Evolutionary conservation across 495 filamentous ascomycete species (phyloP).

Genomic region (Jackrogersella multiformis): DNA sequence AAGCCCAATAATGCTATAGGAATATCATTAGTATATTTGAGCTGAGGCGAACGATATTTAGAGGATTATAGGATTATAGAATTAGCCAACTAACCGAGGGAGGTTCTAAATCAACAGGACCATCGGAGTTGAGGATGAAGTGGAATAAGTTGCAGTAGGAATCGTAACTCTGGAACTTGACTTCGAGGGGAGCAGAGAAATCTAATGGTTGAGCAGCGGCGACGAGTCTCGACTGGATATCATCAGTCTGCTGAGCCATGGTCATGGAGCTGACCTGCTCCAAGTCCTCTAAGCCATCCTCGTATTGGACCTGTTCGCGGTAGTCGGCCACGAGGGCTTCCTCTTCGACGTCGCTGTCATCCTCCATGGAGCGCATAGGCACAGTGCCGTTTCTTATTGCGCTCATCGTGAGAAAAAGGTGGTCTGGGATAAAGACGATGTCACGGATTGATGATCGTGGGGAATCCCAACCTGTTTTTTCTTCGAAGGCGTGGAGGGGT

Average conservation of each 20-base stretch:
- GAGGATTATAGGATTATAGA: too few species aligned
- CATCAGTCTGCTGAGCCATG: constrained; percentile 68
- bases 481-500: constrained; percentile 37
- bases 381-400: constrained; percentile 61
- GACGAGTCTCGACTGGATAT: constrained; percentile 88
- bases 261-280: constrained; percentile 66
- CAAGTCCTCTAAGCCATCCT: constrained; percentile 82
- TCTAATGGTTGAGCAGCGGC: constrained; percentile 94
- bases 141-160: constrained; percentile 99
- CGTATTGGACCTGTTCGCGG: constrained; percentile 91
- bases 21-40: constrained; percentile 1
- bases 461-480: constrained; percentile 13
- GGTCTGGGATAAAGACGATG: constrained; percentile 28
- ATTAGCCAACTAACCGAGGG: constrained; percentile 93
- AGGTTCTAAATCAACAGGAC: constrained; percentile 93
- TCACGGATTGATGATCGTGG: constrained; percentile 25
- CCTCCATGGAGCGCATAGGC: constrained; percentile 66
- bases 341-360: constrained; percentile 93
- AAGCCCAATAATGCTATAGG: constrained; percentile 95
- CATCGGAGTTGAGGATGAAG: constrained; percentile 98
- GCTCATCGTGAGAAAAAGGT: constrained; percentile 53
- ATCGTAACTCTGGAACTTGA: constrained; percentile 98
- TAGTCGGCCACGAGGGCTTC: constrained; percentile 94
- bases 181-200: constrained; percentile 91
- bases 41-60: not conserved